These are phyloP conservation scores for Pharus latifolius DNA, from an alignment of 176 grass and related monocot species.

Conservation along the genomic window DNA sequence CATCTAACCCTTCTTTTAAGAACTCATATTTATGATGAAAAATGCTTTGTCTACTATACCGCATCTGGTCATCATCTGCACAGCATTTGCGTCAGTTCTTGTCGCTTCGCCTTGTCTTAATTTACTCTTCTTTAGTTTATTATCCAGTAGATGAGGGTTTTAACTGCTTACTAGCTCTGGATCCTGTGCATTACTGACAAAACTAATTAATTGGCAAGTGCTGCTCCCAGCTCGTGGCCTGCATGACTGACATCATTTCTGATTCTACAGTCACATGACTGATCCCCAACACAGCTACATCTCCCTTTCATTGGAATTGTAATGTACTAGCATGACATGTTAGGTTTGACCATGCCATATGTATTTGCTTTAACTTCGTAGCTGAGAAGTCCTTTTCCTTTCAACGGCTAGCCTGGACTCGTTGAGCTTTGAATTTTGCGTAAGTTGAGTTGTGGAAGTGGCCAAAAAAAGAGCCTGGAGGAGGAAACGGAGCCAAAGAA, in stretches of 20 bases:
- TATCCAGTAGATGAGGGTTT: neutral
- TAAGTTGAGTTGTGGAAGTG: neutral
- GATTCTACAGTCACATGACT: neutral
- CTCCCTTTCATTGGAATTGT: neutral
- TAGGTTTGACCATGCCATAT: neutral
- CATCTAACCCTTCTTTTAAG: constrained; percentile 6
- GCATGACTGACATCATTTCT: too few relatives aligned
- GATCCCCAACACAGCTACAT: neutral
- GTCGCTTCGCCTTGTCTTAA: constrained; percentile 22
- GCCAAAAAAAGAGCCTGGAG: constrained; percentile 30
- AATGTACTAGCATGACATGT: neutral
- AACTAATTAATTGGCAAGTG: neutral
- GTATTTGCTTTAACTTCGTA: neutral
- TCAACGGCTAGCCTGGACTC: constrained; percentile 30
- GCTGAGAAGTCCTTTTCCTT: neutral
- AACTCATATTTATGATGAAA: neutral
- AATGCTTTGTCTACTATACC: constrained; percentile 15
- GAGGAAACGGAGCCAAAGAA: neutral
- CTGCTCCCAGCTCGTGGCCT: too few relatives aligned
- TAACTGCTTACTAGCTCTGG: constrained; percentile 9
- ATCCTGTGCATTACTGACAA: constrained; percentile 6
- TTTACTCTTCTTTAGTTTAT: neutral
- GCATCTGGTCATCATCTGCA: constrained; percentile 5
- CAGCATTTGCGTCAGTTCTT: constrained; percentile 19
- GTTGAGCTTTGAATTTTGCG: neutral